Conservation (phyloP, 2,329 filamentous ascomycete genomes). For the Exophiala xenobiotica region DNA sequence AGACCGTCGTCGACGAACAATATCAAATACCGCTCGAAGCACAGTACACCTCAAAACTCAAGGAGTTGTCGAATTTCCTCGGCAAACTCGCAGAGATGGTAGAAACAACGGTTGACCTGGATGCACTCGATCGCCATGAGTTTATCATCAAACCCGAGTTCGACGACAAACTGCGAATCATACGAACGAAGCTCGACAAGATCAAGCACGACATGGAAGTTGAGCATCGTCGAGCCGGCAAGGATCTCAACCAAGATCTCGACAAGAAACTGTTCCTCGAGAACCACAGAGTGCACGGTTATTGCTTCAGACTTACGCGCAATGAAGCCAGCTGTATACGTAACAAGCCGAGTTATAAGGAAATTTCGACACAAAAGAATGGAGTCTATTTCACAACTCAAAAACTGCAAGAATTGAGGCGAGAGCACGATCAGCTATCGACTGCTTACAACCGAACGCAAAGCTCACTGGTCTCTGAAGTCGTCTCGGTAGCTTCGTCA, state of each 20-base stretch:
- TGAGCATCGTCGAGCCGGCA: slow-evolving; percentile 73
- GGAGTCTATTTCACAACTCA: slow-evolving; percentile 96
- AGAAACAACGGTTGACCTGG: slow-evolving; percentile 93
- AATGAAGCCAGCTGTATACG: slow-evolving; percentile 90
- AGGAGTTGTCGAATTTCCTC: slow-evolving; percentile 72
- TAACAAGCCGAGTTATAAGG: slow-evolving; percentile 84
- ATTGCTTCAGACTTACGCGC: slow-evolving; percentile 91
- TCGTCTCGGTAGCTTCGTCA: slow-evolving; percentile 87
- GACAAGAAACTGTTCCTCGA: slow-evolving; percentile 99
- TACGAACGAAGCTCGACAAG: slow-evolving; percentile 86
- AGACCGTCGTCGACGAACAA: slow-evolving; percentile 91
- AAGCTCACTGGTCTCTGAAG: slow-evolving; percentile 83
- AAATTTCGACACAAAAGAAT: slow-evolving; percentile 98
- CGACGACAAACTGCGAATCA: slow-evolving; percentile 82
- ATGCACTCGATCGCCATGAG: slow-evolving; percentile 93
- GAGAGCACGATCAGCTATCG: slow-evolving; percentile 91
- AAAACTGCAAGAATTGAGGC: slow-evolving; percentile 72
- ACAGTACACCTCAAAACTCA: slow-evolving; percentile 82
- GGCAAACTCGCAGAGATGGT: slow-evolving; percentile 95
- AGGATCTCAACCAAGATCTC: slow-evolving; percentile 84
- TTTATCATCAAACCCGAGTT: slow-evolving; percentile 99
- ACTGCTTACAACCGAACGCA: slow-evolving; percentile 95
- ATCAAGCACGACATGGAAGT: slow-evolving; percentile 77
- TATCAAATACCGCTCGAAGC: slow-evolving; percentile 84
- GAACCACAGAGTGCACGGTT: slow-evolving; percentile 92